phyloP scores from a whole-genome alignment of 176 grass and related monocot species.

The Saccharum officinarum region DNA sequence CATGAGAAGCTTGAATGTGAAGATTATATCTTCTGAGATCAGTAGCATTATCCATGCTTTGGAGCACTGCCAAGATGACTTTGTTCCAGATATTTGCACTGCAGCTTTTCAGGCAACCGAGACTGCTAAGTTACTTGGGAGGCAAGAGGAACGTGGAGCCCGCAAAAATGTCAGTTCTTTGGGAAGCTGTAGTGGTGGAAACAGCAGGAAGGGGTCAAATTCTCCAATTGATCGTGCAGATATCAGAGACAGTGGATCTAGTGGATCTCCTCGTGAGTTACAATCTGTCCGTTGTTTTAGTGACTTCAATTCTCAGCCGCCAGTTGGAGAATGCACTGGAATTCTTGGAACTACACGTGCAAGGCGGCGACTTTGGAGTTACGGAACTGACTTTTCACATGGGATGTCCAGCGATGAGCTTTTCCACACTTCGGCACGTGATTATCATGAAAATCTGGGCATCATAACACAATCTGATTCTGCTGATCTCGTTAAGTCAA shows the following conservation, averaged over 20 bases:
- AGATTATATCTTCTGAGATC: constrained; percentile 69
- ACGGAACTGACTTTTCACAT: constrained; percentile 30
- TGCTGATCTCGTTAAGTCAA: constrained; percentile 27
- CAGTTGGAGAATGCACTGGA: constrained; percentile 7
- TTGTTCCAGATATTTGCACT: constrained; percentile 28
- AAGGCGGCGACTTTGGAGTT: constrained; percentile 39
- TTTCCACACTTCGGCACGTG: not conserved
- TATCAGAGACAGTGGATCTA: constrained; percentile 40
- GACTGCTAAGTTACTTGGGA: constrained; percentile 42
- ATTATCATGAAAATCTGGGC: constrained; percentile 26
- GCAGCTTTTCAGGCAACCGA: constrained; percentile 50
- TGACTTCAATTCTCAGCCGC: constrained; percentile 34
- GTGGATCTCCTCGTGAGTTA: constrained; percentile 28
- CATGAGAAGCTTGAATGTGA: constrained; percentile 53
- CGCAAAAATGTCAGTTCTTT: constrained; percentile 36
- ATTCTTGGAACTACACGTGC: constrained; percentile 22
- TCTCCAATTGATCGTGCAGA: constrained; percentile 33
- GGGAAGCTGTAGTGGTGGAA: constrained; percentile 15
- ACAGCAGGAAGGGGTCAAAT: constrained; percentile 35
- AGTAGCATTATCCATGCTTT: constrained; percentile 46
- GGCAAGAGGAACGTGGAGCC: constrained; percentile 14
- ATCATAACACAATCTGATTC: constrained; percentile 25
- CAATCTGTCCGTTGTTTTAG: constrained; percentile 29
- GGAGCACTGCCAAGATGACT: constrained; percentile 30
- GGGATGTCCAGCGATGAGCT: constrained; percentile 12